Conservation (phyloP, 108 stramenopile species). For the Conticribra guillardii region DNA sequence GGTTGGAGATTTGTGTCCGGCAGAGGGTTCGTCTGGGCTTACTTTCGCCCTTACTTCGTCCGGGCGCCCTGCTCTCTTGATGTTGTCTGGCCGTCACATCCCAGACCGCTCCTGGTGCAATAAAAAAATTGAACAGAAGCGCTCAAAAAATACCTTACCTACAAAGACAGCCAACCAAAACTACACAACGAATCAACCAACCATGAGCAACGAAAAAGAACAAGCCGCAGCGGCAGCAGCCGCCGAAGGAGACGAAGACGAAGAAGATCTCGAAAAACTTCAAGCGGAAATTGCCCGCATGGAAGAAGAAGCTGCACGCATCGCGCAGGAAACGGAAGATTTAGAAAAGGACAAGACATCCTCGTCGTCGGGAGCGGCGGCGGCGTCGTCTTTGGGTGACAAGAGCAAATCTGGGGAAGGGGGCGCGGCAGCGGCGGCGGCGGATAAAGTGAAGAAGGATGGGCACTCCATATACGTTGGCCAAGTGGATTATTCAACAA, state of each 20-base stretch:
- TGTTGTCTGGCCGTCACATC: too few species aligned
- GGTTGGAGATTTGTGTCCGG: too few species aligned
- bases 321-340: constrained; percentile 63
- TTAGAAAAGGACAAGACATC: constrained; percentile 34
- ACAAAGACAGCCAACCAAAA: not conserved
- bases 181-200: not conserved
- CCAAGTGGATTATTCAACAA: constrained; percentile 96
- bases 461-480: constrained; percentile 92
- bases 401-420: constrained; percentile 25
- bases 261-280: constrained; percentile 62
- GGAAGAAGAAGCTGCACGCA: constrained; percentile 87
- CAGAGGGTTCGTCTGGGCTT: too few species aligned
- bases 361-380: constrained; percentile 15
- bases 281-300: constrained; percentile 85
- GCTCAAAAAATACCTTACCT: too few species aligned
- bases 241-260: constrained; percentile 29
- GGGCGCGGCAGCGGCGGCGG: constrained; percentile 24
- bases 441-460: constrained; percentile 35
- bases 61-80: too few species aligned
- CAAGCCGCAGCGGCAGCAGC: constrained; percentile 5
- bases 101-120: too few species aligned
- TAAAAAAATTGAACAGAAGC: too few species aligned
- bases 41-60: too few species aligned
- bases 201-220: constrained; percentile 17
- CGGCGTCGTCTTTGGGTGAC: constrained; percentile 33